Conservation (phyloP, 306 rosid species). For the Rubus idaeus region DNA sequence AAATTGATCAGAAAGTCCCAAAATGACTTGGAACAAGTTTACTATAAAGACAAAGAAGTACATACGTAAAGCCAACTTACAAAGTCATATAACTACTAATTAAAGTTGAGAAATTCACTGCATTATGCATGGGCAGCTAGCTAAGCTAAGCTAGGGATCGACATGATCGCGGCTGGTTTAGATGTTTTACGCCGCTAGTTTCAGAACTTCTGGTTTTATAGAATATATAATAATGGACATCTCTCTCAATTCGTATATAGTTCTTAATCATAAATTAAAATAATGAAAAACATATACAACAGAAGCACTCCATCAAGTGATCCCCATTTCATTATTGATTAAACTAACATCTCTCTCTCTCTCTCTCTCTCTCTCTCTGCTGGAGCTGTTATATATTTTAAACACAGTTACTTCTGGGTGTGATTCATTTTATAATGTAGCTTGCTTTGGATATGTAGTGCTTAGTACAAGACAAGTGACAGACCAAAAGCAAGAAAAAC, state of each 20-base stretch:
- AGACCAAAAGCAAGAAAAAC: slow-evolving; percentile 15
- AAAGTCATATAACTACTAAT: no score
- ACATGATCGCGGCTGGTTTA: neutral
- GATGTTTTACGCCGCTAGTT: slow-evolving; percentile 27
- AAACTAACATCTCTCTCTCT: slow-evolving; percentile 6
- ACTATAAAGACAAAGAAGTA: no score
- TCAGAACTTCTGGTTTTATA: slow-evolving; percentile 18
- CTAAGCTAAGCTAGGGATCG: no score
- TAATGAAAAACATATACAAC: neutral
- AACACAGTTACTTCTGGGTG: neutral
- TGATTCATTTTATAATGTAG: neutral
- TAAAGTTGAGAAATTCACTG: no score
- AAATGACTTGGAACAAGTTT: no score
- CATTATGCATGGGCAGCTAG: no score
- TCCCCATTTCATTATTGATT: slow-evolving; percentile 7
- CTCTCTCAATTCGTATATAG: neutral
- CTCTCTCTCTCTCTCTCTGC: neutral
- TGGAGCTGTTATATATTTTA: neutral
- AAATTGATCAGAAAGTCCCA: no score
- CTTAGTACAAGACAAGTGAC: slow-evolving; percentile 21
- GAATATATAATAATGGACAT: neutral
- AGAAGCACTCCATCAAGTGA: slow-evolving; percentile 1
- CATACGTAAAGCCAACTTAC: no score
- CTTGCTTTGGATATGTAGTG: slow-evolving; percentile 5
- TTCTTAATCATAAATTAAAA: neutral